These are phyloP conservation scores for Fomitopsis schrenkii DNA, from an alignment of 1,284 basidiomycete species.

Conservation along the genomic window DNA sequence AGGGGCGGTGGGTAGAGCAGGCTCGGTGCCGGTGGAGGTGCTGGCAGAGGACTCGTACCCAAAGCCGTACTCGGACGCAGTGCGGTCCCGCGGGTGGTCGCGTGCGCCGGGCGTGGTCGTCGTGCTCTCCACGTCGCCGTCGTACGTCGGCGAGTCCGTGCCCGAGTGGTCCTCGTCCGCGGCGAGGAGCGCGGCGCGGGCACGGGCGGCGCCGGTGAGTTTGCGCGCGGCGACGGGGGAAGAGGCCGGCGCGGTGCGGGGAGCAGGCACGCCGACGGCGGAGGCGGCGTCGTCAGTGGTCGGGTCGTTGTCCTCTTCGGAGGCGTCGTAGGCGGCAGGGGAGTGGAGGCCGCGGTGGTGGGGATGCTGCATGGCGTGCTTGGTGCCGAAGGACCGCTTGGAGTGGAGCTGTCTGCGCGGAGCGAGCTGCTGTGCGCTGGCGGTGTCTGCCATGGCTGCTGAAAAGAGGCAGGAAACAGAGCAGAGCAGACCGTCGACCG, in stretches of 20 bases:
- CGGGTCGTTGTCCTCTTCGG: slow-evolving; percentile 81
- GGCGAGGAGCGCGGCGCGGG: slow-evolving; percentile 50
- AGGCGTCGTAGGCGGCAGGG: slow-evolving; percentile 76
- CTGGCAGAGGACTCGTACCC: slow-evolving; percentile 13
- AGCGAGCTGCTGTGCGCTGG: not conserved
- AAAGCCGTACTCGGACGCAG: not conserved
- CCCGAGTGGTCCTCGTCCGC: slow-evolving; percentile 60
- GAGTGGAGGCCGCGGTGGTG: slow-evolving; percentile 47
- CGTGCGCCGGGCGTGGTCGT: slow-evolving; percentile 49
- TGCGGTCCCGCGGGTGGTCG: slow-evolving; percentile 22
- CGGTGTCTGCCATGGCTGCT: slow-evolving; percentile 4
- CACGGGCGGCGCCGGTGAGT: slow-evolving; percentile 32
- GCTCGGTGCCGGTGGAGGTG: slow-evolving; percentile 13
- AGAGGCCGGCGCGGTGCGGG: slow-evolving; percentile 16
- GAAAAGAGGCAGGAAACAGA: not conserved
- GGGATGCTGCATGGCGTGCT: slow-evolving; percentile 18
- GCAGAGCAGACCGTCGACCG: not conserved
- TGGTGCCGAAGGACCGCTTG: slow-evolving; percentile 64
- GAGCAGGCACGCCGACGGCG: slow-evolving; percentile 38
- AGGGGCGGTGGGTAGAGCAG: slow-evolving; percentile 50
- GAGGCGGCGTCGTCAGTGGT: slow-evolving; percentile 70
- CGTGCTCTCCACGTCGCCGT: slow-evolving; percentile 84
- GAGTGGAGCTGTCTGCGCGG: slow-evolving; percentile 41
- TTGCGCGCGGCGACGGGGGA: slow-evolving; percentile 12
- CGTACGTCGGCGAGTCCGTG: slow-evolving; percentile 82